Base-by-base conservation (phyloP, 1,284 basidiomycete genomes). In the Pascua guehoae region DNA sequence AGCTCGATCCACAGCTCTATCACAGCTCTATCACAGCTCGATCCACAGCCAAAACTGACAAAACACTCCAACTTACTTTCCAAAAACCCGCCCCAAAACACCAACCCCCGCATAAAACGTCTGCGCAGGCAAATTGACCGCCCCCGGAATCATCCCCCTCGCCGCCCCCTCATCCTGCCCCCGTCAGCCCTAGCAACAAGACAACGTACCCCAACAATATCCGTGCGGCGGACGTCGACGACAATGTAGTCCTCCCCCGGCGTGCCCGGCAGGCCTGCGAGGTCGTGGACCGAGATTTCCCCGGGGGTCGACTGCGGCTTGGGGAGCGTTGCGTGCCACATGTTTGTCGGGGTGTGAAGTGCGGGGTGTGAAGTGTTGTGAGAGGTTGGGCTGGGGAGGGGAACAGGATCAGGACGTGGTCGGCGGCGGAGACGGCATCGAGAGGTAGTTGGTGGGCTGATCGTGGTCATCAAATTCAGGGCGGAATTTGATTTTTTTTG, bases 51-150 rank as follows among this genome's bases (percentile, higher is more conserved):
- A 32, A 7, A 7, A 7, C 24, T 4, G 24, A 32, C 7, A 32
- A 32, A 32, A 32, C 3, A 32, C 24, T 32, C 4, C n/a, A 11
- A 56, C 65, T 45, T 18, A 66, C 66, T 51, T 44, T 32, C 58
- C 53, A 4, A 69, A 56, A 14, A 68, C 42, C 24, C 53, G 61
- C 2, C 56, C 55, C 2, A 56, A 16, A 12, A 45, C 48, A 1
- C 63, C 65, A 12, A 72, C 56, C 11, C 66, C 68, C 18, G 66
- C 66, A 39, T 63, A 63, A 51, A 72, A 68, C 5, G 68, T 67
- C 44, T 70, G 71, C 15, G 71, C 69, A 7, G 71, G 66, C 32
- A 72, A 63, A 52, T 72, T 72, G 59, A 73, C 58, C 4, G 71
- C 70, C 12, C 53, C 56, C 40, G 66, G 66, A 40, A 65, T 61